Base-by-base conservation (phyloP, 2,329 filamentous ascomycete genomes). In the Alternaria consortialis region DNA sequence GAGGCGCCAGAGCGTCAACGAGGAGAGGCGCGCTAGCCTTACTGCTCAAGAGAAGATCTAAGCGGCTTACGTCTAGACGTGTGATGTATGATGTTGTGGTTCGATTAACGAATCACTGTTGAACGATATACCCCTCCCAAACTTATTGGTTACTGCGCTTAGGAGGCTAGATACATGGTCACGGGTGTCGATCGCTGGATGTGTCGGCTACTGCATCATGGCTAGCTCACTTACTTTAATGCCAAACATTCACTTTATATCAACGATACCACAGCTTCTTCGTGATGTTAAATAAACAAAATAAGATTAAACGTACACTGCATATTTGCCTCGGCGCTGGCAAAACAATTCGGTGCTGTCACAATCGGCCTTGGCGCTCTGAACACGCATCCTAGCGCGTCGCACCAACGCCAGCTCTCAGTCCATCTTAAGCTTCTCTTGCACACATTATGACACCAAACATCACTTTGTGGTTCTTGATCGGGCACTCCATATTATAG, bases 1-100 rank as follows among this genome's bases (percentile, higher is more conserved):
- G 68, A 59, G 65, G 48, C 69, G 68, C 31, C 51, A 60, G 36
- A 73, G 70, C 47, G 54, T 68, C 27, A 63, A 60, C n/a, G 37
- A 50, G 17, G 67, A 66, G 55, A 60, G 56, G 36, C 64, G 63
- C 40, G 56, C 60, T n/a, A 65, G 59, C 53, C 23, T 54, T 17
- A 39, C 59, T 9, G 44, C 46, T 23, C 47, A 64, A 5, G 68
- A 70, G 64, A 70, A 70, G 62, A 56, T 53, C 20, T 64, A 59
- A 39, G 47, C 8, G n/a, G 34, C 13, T 42, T 8, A 34, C 11
- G 23, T 55, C 6, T 17, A 25, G 39, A 47, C 50, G 53, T 32
- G 13, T 55, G 23, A 37, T 37, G 44, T 36, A 51, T 40, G 39
- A 54, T 51, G 44, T 37, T 32, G 46, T 36, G 31, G 2, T 36